Percentiles rank a stretch among this genome's conserved stretches.
These are phyloP conservation scores for Paracorniculantispora psalliotae DNA, from an alignment of 2,329 filamentous ascomycete genomes.

Conservation along the genomic window DNA sequence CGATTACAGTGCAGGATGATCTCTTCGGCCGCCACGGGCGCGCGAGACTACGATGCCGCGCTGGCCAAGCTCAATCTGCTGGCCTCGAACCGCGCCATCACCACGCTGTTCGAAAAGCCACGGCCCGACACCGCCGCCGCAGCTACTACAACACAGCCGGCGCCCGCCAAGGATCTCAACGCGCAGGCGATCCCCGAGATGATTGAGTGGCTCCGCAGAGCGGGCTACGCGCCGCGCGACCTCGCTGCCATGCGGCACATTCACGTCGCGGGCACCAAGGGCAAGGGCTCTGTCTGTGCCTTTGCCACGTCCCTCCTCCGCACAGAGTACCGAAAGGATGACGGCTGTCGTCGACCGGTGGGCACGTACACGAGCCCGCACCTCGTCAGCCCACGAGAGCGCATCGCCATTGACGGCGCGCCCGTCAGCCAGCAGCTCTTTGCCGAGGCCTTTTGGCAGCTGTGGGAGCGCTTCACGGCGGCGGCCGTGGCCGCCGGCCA, in stretches of 20 bases:
- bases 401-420: conserved; percentile 72
- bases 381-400: conserved; percentile 75
- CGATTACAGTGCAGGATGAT: background rate
- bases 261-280: conserved; percentile 90
- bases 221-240: conserved; percentile 59
- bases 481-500: conserved; percentile 31
- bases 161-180: conserved; percentile 47
- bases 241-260: conserved; percentile 50
- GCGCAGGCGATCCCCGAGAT: conserved; percentile 75
- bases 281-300: conserved; percentile 84
- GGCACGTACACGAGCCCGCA: conserved; percentile 86
- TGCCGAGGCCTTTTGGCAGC: conserved; percentile 72
- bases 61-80: conserved; percentile 70
- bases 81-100: conserved; percentile 71
- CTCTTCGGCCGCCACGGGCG: background rate
- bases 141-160: background rate
- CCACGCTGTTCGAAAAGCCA: conserved; percentile 42
- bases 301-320: conserved; percentile 76
- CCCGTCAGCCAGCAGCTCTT: conserved; percentile 67
- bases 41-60: conserved; percentile 56
- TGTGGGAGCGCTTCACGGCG: conserved; percentile 62
- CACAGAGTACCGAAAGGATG: conserved; percentile 25
- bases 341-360: conserved; percentile 32
- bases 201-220: conserved; percentile 67
- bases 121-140: conserved; percentile 30